Evolutionary conservation across 1,284 basidiomycete genomes (phyloP).

Genomic region (Fomitopsis palustris): DNA sequence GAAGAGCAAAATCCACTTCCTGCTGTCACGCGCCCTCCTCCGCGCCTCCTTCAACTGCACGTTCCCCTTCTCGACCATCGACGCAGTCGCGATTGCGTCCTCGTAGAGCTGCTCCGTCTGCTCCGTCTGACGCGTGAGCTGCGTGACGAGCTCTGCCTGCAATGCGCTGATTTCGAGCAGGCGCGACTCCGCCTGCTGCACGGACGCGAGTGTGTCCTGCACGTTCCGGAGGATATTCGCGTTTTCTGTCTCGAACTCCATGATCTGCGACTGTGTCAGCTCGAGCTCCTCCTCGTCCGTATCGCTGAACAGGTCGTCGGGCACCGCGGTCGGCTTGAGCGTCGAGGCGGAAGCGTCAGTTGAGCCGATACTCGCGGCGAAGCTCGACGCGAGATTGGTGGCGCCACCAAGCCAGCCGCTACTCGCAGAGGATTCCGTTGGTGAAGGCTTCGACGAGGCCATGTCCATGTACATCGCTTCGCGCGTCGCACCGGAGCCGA

Average conservation of each 20-base stretch:
- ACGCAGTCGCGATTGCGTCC: slow-evolving; percentile 82
- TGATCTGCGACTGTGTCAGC: slow-evolving; percentile 79
- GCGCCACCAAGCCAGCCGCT: slow-evolving; percentile 65
- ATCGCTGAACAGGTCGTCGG: slow-evolving; percentile 43
- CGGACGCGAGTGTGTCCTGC: slow-evolving; percentile 80
- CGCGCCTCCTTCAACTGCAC: slow-evolving; percentile 81
- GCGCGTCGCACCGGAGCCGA: slow-evolving; percentile 69
- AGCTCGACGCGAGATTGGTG: slow-evolving; percentile 49
- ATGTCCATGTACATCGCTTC: slow-evolving; percentile 46
- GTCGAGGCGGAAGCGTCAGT: slow-evolving; percentile 27
- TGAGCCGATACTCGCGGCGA: slow-evolving; percentile 63
- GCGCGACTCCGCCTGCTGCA: slow-evolving; percentile 85
- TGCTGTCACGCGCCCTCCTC: slow-evolving; percentile 76
- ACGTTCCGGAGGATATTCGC: slow-evolving; percentile 78
- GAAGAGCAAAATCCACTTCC: slow-evolving; percentile 83
- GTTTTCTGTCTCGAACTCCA: slow-evolving; percentile 89
- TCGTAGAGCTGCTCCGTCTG: slow-evolving; percentile 86
- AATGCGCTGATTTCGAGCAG: slow-evolving; percentile 87
- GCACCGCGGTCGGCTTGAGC: slow-evolving; percentile 21
- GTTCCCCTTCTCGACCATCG: slow-evolving; percentile 84
- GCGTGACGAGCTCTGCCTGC: slow-evolving; percentile 84
- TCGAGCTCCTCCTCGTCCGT: slow-evolving; percentile 71
- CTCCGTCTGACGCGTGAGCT: slow-evolving; percentile 86
- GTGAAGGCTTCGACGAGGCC: slow-evolving; percentile 19
- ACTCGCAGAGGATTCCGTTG: slow-evolving; percentile 22